phyloP scores from a whole-genome alignment of 768 basidiomycete genomes.

The Baorangia bicolor region DNA sequence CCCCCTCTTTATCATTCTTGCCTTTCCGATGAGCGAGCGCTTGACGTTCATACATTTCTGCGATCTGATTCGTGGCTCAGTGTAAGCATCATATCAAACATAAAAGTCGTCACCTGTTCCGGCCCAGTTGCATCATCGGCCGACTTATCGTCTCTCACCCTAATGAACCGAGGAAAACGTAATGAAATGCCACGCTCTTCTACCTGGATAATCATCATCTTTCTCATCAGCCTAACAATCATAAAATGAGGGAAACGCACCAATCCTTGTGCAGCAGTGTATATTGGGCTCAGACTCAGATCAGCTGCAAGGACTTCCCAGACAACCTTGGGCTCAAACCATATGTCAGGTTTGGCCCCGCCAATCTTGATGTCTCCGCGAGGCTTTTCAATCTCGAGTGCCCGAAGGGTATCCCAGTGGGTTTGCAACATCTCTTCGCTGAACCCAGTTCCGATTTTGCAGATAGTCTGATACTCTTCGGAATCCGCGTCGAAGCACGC shows the following conservation, averaged over 20 bases:
- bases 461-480: conserved; percentile 95
- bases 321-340: conserved; percentile 96
- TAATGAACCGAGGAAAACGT: conserved; percentile 93
- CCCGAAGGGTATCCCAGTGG: conserved; percentile 79
- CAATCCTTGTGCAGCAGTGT: conserved; percentile 90
- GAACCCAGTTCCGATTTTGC: conserved; percentile 99
- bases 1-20: conserved; percentile 63
- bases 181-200: conserved; percentile 93
- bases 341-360: conserved; percentile 93
- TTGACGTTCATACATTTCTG: conserved; percentile 93
- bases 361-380: conserved; percentile 87
- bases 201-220: conserved; percentile 44
- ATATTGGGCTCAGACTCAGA: conserved; percentile 92
- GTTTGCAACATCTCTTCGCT: conserved; percentile 84
- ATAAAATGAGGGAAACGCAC: conserved; percentile 43
- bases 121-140: conserved; percentile 91
- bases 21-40: conserved; percentile 74
- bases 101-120: conserved; percentile 66
- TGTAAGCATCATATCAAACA: background rate
- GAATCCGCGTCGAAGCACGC: conserved; percentile 95
- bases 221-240: background rate
- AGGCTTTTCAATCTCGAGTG: conserved; percentile 66
- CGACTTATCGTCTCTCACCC: conserved; percentile 88
- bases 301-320: conserved; percentile 99
- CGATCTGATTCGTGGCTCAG: conserved; percentile 51